Conservation (phyloP, 345 rosid genomes). For the Acer campestre region DNA sequence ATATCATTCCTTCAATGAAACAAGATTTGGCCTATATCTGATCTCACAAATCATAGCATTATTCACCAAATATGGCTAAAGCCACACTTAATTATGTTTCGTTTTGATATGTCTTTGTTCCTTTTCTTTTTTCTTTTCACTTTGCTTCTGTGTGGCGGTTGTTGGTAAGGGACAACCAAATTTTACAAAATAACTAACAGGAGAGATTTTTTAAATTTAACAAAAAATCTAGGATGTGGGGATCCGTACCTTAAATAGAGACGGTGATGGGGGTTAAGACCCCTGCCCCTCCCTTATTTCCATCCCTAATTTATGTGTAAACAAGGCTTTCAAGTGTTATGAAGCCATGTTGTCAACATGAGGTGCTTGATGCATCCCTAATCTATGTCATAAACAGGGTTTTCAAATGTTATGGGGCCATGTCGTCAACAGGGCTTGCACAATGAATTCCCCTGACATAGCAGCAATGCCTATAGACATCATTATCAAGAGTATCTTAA, state of each 20-base stretch:
- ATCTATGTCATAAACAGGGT: too few species aligned
- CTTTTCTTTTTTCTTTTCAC: too few species aligned
- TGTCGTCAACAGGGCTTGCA: neutral
- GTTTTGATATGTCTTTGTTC: too few species aligned
- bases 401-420: too few species aligned
- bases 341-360: too few species aligned
- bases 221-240: neutral
- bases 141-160: too few species aligned
- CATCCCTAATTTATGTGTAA: neutral
- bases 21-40: too few species aligned
- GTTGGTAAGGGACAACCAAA: too few species aligned
- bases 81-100: too few species aligned
- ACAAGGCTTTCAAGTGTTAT: neutral
- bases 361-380: neutral
- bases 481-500: neutral
- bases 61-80: too few species aligned
- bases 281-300: neutral
- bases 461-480: neutral
- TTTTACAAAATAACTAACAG: neutral
- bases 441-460: neutral
- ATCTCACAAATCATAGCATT: too few species aligned
- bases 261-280: neutral
- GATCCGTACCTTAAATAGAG: neutral
- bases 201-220: neutral
- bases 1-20: too few species aligned